Evolutionary conservation across 176 grass and related monocot genomes (phyloP), one percentile per base, ranked within the genome.

Genomic region (Rhynchospora tenuis): DNA sequence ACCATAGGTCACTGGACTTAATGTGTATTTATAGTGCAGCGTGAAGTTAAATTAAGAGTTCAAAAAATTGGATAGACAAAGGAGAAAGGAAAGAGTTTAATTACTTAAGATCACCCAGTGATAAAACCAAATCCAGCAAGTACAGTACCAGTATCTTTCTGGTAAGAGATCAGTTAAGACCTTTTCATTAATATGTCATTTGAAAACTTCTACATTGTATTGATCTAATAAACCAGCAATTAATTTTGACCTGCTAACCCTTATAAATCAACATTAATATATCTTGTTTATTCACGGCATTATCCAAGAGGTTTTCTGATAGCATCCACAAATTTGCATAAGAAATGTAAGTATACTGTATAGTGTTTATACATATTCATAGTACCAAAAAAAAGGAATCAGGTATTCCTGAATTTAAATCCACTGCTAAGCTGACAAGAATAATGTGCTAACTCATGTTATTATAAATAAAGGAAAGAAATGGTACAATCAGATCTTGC

Each of bases 401-500:
- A 77, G 50, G 24, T 31, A 54, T 77, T 29, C 29, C 13, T 77
- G 24, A 77, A 56, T 56, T 29, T 56, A 56, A 17, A 77, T 56
- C 23, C 47, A 77, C 48, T 12, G 31, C 47, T 17, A 77, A 77
- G 50, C 26, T 56, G 73, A 52, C 50, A 77, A 75, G 50, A 55
- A 77, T 75, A 20, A 75, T 75, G 47, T 23, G 23, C 73, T 56
- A 77, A 77, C 50, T 50, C 50, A 46, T 56, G 50, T 77, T 77
- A 77, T 77, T 77, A 51, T 51, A 77, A 77, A 29, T 56, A 77
- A 77, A 54, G 50, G 48, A 56, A 47, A 77, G 26, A 28, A 28
- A 77, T 77, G 73, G 73, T 77, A 56, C 50, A 77, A 56, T 77
- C 48, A 56, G 73, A 77, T 77, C 73, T 77, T 77, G 73, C 47